Percentiles rank a stretch among this genome's conserved stretches.
phyloP scores from a whole-genome alignment of 2,329 filamentous ascomycete species.

The Calonectria montana region DNA sequence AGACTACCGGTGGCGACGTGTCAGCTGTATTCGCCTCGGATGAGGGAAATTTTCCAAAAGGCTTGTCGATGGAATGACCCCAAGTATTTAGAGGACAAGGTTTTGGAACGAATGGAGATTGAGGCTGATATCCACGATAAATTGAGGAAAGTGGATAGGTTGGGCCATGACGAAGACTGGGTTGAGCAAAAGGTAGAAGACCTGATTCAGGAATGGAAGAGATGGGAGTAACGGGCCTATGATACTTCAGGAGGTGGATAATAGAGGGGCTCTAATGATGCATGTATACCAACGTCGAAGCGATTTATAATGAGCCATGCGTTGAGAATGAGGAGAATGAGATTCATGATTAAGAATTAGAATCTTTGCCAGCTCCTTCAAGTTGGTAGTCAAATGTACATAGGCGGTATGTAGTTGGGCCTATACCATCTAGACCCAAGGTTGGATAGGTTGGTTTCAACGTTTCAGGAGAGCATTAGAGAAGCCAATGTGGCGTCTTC shows the following conservation, averaged over 20 bases:
- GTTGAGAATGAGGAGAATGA: slow-evolving; percentile 33
- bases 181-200: slow-evolving; percentile 58
- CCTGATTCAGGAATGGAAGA: slow-evolving; percentile 67
- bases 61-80: slow-evolving; percentile 76
- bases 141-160: slow-evolving; percentile 56
- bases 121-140: slow-evolving; percentile 70
- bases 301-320: slow-evolving; percentile 29
- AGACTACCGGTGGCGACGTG: slow-evolving; percentile 70
- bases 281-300: slow-evolving; percentile 32
- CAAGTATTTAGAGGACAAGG: slow-evolving; percentile 67
- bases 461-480: not conserved
- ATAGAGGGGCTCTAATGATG: slow-evolving; percentile 32
- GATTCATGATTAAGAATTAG: slow-evolving; percentile 17
- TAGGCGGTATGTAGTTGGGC: not conserved
- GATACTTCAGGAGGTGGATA: not conserved
- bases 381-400: not conserved
- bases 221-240: slow-evolving; percentile 60
- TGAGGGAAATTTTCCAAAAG: slow-evolving; percentile 78
- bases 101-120: slow-evolving; percentile 69
- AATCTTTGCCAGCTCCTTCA: slow-evolving; percentile 1
- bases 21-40: slow-evolving; percentile 83
- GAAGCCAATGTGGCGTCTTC: not conserved
- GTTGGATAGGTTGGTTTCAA: not conserved
- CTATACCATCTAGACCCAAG: not conserved
- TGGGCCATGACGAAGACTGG: slow-evolving; percentile 50